Evolutionary conservation across 257 asterid species (phyloP).

Genomic region (Solanum bulbocastanum): DNA sequence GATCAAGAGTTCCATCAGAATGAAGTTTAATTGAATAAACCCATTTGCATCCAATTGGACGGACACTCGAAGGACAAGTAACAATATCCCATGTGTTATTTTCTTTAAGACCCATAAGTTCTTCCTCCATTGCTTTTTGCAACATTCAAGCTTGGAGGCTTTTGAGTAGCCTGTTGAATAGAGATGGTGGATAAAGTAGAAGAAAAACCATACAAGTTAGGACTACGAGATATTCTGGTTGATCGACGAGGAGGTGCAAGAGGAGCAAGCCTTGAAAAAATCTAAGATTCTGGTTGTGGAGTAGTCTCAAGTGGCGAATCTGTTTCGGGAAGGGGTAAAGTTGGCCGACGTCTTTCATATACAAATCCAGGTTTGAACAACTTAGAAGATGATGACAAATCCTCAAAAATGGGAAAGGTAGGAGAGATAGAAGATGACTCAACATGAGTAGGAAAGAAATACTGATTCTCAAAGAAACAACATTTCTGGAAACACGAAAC

Average conservation of each 20-base stretch:
- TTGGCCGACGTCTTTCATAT: background rate
- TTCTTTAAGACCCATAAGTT: too few relatives aligned
- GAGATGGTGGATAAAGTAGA: background rate
- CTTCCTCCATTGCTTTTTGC: too few relatives aligned
- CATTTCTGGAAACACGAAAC: background rate
- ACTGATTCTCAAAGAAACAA: background rate
- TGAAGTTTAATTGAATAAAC: background rate
- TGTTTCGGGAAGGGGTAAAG: too few relatives aligned
- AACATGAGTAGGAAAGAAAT: background rate
- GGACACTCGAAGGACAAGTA: background rate
- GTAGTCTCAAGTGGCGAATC: background rate
- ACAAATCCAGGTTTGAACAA: background rate
- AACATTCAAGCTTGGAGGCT: background rate
- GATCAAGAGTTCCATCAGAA: background rate
- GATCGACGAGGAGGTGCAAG: background rate
- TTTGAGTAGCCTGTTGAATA: background rate
- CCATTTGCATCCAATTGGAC: background rate
- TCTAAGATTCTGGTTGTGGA: background rate
- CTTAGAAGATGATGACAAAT: background rate
- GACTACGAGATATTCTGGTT: background rate
- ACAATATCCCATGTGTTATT: background rate
- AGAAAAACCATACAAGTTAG: background rate
- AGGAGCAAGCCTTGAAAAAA: background rate
- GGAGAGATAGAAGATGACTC: background rate
- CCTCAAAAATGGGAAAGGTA: background rate